Evolutionary conservation across 164 flowering plant species (phyloP).

Genomic region (Hamamelis virginiana): DNA sequence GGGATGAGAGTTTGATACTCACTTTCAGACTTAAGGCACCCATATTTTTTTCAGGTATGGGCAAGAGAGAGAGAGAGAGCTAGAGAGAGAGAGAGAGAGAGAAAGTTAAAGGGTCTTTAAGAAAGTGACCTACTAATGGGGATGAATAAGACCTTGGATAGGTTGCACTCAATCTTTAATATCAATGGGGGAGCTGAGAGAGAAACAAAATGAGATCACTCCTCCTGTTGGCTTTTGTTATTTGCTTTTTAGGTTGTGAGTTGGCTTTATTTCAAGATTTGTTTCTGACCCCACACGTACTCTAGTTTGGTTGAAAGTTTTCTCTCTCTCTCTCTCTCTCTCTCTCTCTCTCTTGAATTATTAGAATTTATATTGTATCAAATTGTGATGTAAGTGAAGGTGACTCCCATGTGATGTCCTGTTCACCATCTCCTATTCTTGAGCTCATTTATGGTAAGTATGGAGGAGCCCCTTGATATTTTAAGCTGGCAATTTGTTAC

Average conservation of each 20-base stretch:
- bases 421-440: slow-evolving; percentile 9
- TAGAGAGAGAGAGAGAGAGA: too few relatives aligned
- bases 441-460: slow-evolving; percentile 18
- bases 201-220: neutral
- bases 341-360: slow-evolving; percentile 13
- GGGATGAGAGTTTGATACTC: slow-evolving; percentile 1
- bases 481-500: neutral
- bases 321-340: too few relatives aligned
- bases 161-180: slow-evolving; percentile 5
- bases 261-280: slow-evolving; percentile 10
- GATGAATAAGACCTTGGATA: slow-evolving; percentile 13
- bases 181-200: neutral
- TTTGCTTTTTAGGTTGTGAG: neutral
- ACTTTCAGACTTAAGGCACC: slow-evolving; percentile 15
- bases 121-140: slow-evolving; percentile 24
- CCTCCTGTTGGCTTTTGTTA: neutral
- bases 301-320: neutral
- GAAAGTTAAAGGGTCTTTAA: slow-evolving; percentile 9
- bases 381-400: slow-evolving; percentile 8
- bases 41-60: slow-evolving; percentile 22
- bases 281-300: slow-evolving; percentile 1
- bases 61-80: slow-evolving; percentile 10
- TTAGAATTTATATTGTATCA: neutral
- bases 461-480: neutral
- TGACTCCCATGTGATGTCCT: slow-evolving; percentile 25